Percentiles rank a stretch among this genome's conserved stretches.
phyloP scores from a whole-genome alignment of 2,329 filamentous ascomycete genomes.

The Neofusicoccum umdonicola region DNA sequence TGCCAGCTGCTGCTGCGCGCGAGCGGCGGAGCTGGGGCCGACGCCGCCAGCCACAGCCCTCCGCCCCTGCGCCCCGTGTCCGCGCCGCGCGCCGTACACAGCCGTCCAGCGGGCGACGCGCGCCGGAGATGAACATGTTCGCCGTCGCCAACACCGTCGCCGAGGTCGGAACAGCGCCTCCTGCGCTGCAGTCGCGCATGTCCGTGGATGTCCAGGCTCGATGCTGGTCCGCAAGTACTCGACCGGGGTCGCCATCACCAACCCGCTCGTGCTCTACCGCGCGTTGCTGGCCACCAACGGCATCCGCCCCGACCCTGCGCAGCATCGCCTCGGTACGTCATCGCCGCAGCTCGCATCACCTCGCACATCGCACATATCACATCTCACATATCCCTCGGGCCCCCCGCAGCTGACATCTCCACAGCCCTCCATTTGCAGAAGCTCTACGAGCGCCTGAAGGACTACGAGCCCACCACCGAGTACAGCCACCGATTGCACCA shows the following conservation, averaged over 20 bases:
- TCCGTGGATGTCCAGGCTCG: background rate
- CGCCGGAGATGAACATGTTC: constrained; percentile 8
- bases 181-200: background rate
- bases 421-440: constrained; percentile 72
- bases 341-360: background rate
- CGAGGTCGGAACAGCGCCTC: constrained; percentile 11
- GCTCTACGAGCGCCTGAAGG: constrained; percentile 71
- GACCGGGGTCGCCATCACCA: constrained; percentile 52
- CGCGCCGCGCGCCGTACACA: background rate
- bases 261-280: constrained; percentile 74
- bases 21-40: background rate
- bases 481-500: constrained; percentile 65
- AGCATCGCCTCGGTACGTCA: constrained; percentile 58
- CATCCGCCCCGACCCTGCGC: constrained; percentile 67
- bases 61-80: background rate
- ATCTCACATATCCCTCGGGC: background rate
- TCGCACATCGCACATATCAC: background rate
- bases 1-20: too few relatives aligned
- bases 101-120: background rate
- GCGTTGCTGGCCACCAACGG: constrained; percentile 65
- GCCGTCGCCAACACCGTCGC: constrained; percentile 1
- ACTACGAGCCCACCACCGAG: constrained; percentile 71
- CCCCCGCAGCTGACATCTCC: constrained; percentile 25
- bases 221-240: constrained; percentile 18
- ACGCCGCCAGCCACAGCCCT: too few relatives aligned